Percentiles rank a stretch among this genome's conserved stretches.
phyloP scores from a whole-genome alignment of 176 grass and related monocot species.

The Paspalum notatum region DNA sequence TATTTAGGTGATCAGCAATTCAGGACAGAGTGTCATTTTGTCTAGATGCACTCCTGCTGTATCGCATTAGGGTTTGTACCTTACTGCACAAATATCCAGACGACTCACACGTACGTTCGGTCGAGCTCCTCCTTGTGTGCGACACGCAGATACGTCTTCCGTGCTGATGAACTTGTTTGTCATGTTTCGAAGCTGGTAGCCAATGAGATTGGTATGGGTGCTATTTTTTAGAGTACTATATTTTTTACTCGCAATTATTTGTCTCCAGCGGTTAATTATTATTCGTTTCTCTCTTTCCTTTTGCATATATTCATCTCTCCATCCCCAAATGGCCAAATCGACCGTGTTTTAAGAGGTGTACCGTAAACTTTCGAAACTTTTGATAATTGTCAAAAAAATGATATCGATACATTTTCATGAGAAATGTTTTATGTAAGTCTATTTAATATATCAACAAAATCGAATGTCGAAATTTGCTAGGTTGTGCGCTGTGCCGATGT shows the following conservation, averaged over 20 bases:
- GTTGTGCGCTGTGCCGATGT: not conserved
- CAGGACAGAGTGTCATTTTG: constrained; percentile 46
- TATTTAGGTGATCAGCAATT: not conserved
- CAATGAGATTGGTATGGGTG: too few species aligned
- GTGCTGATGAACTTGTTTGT: constrained; percentile 18
- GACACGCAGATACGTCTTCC: not conserved
- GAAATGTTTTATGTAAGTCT: too few species aligned
- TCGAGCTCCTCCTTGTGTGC: not conserved
- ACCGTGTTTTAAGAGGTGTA: too few species aligned
- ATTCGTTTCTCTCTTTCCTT: too few species aligned
- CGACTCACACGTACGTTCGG: constrained; percentile 2
- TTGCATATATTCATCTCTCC: too few species aligned
- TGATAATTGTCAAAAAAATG: not conserved
- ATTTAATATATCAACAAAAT: not conserved
- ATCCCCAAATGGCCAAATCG: too few species aligned
- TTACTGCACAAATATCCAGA: constrained; percentile 4
- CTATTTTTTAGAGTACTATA: too few species aligned
- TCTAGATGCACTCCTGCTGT: constrained; percentile 42
- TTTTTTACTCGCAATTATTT: too few species aligned
- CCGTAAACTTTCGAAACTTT: too few species aligned
- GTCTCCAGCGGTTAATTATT: too few species aligned
- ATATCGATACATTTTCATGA: not conserved
- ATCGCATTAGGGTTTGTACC: constrained; percentile 21
- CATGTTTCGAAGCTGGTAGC: not conserved
- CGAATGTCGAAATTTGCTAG: not conserved